Base-by-base conservation (phyloP, 1,284 basidiomycete genomes). In the Ustilago hordei region DNA sequence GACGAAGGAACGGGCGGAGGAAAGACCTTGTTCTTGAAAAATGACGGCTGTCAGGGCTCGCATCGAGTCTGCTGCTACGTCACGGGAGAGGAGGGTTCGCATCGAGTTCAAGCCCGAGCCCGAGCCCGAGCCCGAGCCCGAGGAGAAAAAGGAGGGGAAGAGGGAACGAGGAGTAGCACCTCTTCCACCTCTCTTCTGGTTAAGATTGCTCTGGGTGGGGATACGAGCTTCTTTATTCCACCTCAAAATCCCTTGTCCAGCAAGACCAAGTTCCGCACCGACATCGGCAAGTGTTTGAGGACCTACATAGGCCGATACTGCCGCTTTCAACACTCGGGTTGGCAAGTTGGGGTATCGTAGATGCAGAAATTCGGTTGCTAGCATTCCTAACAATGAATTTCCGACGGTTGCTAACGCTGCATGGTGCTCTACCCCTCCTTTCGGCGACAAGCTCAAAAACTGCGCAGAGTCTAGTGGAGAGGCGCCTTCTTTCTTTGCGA, bases 321-420 rank as follows among this genome's bases (percentile, higher is more conserved):
- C 95, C 8, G 93, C 92, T 87, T 97, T 95, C 80, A 95, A 88
- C 19, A 94, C 94, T 59, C 92, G 90, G 28, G 94, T 95, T 1
- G 96, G 96, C 28, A 99, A 89, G 86, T 97, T 92, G 0, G 97
- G 96, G 86, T 93, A 98, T 54, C 91, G 89, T 8, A 92, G 89
- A 68, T 93, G 90, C 36, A 98, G 87, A 85, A 92, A 91, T 87
- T 99, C 96, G 0, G 93, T 89, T 5, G 93, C 93, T 80, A 98
- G 94, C 45, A 98, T 89, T 59, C 96, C 96, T 84, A 98, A 90
- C 60, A 99, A 89, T 1, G 93, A 90, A 87, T 98, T 98, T 36
- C 96, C 96, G 7, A 97, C 87, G 0, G 90, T 87, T 0, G 92
- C 89, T 5, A 98, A 90, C 55, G 93, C 90, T n/a, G 90, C 91